Evolutionary conservation across 352 stramenopile genomes (phyloP).

Genomic region (Pythium biforme): DNA sequence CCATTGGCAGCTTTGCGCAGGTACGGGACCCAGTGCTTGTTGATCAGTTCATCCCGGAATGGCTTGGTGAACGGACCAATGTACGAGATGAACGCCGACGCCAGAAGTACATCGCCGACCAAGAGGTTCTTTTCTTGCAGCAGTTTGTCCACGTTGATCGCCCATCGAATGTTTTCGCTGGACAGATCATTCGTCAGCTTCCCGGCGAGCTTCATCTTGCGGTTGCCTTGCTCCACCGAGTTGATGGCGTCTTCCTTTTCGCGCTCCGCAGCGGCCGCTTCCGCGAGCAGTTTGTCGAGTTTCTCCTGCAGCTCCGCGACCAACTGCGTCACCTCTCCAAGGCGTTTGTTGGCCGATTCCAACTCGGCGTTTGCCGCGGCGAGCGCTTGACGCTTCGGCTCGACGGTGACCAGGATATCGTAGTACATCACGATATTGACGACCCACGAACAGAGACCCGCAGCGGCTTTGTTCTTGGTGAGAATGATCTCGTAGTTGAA

Average conservation of each 20-base stretch:
- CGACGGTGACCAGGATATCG: slow-evolving; percentile 94
- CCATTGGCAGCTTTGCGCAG: slow-evolving; percentile 83
- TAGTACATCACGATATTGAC: slow-evolving; percentile 98
- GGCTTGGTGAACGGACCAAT: slow-evolving; percentile 94
- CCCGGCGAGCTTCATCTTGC: slow-evolving; percentile 94
- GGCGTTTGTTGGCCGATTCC: slow-evolving; percentile 86
- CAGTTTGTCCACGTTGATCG: slow-evolving; percentile 91
- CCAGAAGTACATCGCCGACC: slow-evolving; percentile 92
- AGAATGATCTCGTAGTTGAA: slow-evolving; percentile 95
- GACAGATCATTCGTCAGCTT: slow-evolving; percentile 94
- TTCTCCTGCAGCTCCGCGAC: slow-evolving; percentile 93
- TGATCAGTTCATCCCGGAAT: slow-evolving; percentile 93
- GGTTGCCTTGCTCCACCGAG: slow-evolving; percentile 90
- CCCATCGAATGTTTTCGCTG: slow-evolving; percentile 95
- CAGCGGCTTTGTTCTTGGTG: slow-evolving; percentile 94
- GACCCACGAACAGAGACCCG: slow-evolving; percentile 93
- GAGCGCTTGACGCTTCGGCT: slow-evolving; percentile 93
- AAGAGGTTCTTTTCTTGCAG: slow-evolving; percentile 91
- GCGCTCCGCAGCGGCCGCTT: slow-evolving; percentile 89
- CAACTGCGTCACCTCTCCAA: slow-evolving; percentile 85
- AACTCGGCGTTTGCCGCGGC: slow-evolving; percentile 91
- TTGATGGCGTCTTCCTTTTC: slow-evolving; percentile 94
- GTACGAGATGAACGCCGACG: slow-evolving; percentile 95
- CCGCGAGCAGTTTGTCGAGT: slow-evolving; percentile 89
- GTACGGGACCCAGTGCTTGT: slow-evolving; percentile 92